A percentile compares a stretch with the other conserved stretches of the same genome.
Conservation (phyloP, 2,329 filamentous ascomycete genomes). For the Dactylella cylindrospora region DNA sequence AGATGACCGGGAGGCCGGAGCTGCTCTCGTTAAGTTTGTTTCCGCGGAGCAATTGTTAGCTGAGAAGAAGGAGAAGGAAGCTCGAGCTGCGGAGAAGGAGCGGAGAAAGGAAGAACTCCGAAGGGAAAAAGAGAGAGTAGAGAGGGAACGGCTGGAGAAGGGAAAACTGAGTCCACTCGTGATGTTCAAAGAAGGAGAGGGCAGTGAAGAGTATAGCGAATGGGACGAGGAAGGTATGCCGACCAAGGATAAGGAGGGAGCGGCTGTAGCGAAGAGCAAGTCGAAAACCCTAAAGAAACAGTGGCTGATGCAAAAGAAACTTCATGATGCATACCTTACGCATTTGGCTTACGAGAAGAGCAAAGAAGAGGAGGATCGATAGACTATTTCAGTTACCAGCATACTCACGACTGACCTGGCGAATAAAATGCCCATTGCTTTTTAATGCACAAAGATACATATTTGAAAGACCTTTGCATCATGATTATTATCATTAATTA, state of each 20-base stretch:
- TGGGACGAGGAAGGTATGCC: constrained; percentile 86
- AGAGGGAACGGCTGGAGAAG: constrained; percentile 57
- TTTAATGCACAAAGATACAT: neutral
- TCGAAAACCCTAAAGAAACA: constrained; percentile 83
- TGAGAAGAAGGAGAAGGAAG: constrained; percentile 63
- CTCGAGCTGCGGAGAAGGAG: constrained; percentile 63
- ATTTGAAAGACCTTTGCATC: too few relatives aligned
- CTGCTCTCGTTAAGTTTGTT: constrained; percentile 71
- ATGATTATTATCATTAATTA: too few relatives aligned
- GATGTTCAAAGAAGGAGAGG: constrained; percentile 57
- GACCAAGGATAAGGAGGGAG: constrained; percentile 72
- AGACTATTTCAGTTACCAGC: neutral
- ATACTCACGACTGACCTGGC: neutral
- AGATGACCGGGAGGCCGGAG: constrained; percentile 70
- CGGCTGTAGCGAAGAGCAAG: constrained; percentile 76
- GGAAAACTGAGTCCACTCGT: constrained; percentile 58
- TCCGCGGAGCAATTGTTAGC: constrained; percentile 62
- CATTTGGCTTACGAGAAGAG: constrained; percentile 16
- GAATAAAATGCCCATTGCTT: neutral
- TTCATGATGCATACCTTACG: constrained; percentile 64
- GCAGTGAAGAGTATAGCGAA: constrained; percentile 65
- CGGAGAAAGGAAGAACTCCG: constrained; percentile 57
- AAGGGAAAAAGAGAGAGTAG: constrained; percentile 53
- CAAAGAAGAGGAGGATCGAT: constrained; percentile 36
- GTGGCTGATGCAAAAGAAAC: constrained; percentile 87